phyloP scores from a whole-genome alignment of 768 basidiomycete species.

The Tephrocybe rancida region DNA sequence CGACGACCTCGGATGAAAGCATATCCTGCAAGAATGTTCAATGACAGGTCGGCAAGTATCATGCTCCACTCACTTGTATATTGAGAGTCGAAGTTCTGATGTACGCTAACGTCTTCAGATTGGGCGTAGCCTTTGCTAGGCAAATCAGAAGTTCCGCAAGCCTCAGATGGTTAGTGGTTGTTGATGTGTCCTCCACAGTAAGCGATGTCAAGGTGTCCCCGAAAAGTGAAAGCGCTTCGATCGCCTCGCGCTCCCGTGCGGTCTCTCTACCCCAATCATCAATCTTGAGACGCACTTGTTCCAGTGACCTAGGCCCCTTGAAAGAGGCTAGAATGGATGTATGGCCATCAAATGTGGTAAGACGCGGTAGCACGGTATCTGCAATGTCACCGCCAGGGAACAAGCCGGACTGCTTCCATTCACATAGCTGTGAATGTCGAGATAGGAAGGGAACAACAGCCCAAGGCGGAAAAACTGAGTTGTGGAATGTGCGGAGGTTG shows the following conservation, averaged over 20 bases:
- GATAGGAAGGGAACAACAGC: constrained; percentile 19
- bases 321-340: constrained; percentile 13
- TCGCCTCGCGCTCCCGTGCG: constrained; percentile 3
- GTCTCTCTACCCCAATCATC: constrained; percentile 1
- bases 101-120: constrained; percentile 6
- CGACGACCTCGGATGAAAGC: neutral
- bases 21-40: constrained; percentile 4
- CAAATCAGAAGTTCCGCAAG: constrained; percentile 3
- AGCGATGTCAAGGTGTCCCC: constrained; percentile 12
- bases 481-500: constrained; percentile 17
- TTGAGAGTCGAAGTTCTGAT: neutral
- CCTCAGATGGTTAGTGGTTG: neutral
- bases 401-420: constrained; percentile 19
- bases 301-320: constrained; percentile 11
- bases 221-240: constrained; percentile 14
- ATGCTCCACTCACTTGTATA: neutral
- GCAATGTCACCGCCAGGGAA: constrained; percentile 5
- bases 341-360: constrained; percentile 17
- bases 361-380: constrained; percentile 13
- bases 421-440: constrained; percentile 11
- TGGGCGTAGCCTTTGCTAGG: constrained; percentile 1
- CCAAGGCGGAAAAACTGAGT: constrained; percentile 18
- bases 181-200: constrained; percentile 10
- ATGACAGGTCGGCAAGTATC: neutral
- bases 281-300: constrained; percentile 11